phyloP scores from a whole-genome alignment of 768 basidiomycete genomes.

The Boletus vermiculosoides region DNA sequence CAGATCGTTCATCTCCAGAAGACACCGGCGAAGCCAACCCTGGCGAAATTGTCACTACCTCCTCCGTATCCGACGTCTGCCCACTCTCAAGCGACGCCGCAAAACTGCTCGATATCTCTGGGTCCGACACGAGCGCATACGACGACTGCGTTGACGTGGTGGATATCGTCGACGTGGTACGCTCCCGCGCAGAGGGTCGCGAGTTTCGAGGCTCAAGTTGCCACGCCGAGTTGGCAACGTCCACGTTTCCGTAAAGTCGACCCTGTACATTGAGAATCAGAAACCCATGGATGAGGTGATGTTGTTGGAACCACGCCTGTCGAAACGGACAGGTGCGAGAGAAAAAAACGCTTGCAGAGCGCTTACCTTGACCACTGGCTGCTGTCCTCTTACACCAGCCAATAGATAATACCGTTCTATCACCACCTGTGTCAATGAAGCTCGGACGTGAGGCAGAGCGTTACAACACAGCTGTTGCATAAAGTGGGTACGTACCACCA shows the following conservation, averaged over 20 bases:
- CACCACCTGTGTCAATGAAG: constrained; percentile 47
- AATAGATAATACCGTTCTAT: constrained; percentile 72
- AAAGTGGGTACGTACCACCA: constrained; percentile 49
- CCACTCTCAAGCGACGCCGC: constrained; percentile 78
- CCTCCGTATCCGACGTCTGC: constrained; percentile 71
- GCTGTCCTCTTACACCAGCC: constrained; percentile 68
- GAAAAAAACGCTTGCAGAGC: background rate
- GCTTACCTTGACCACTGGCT: constrained; percentile 71
- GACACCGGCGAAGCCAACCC: constrained; percentile 61
- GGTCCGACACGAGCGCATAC: constrained; percentile 80
- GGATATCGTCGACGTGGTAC: constrained; percentile 73
- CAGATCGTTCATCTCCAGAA: constrained; percentile 52
- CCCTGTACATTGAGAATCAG: constrained; percentile 45
- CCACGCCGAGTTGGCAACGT: constrained; percentile 68
- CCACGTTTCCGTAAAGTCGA: constrained; percentile 67
- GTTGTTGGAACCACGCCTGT: background rate
- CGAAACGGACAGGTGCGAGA: background rate
- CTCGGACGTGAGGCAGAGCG: constrained; percentile 1
- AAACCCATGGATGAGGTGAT: background rate
- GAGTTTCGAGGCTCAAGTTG: constrained; percentile 70
- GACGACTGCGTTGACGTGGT: constrained; percentile 78
- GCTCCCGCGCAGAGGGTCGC: constrained; percentile 55
- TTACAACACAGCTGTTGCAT: background rate
- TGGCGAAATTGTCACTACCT: constrained; percentile 52
- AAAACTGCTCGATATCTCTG: constrained; percentile 82